These are phyloP conservation scores for Crithidia expoeki DNA, from an alignment of 208 protist species.

Conservation along the genomic window DNA sequence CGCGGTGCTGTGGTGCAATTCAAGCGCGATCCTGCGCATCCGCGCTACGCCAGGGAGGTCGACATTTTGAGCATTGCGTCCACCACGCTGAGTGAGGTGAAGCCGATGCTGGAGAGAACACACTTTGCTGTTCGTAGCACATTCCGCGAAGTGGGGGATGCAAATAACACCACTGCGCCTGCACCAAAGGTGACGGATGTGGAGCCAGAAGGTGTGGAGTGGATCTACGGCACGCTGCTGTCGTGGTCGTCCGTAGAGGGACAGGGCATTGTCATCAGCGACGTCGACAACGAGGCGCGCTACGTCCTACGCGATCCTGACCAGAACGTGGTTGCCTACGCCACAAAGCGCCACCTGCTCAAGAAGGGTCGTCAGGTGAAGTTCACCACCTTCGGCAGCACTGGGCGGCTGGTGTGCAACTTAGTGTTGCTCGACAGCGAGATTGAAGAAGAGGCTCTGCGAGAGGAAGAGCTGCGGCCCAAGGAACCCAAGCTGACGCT, in stretches of 20 bases:
- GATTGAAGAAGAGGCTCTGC: constrained; percentile 55
- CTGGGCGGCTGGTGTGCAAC: constrained; percentile 69
- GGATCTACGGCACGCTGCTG: constrained; percentile 68
- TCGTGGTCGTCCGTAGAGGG: constrained; percentile 76
- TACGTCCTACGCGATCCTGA: constrained; percentile 83
- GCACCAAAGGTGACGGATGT: constrained; percentile 3
- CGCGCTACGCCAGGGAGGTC: constrained; percentile 62
- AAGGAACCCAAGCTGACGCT: constrained; percentile 51
- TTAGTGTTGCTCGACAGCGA: constrained; percentile 71
- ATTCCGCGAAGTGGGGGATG: not conserved
- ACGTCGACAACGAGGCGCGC: constrained; percentile 42
- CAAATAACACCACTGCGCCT: not conserved
- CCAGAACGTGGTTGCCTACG: constrained; percentile 74
- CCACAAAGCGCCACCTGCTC: constrained; percentile 41
- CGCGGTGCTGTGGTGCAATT: constrained; percentile 88
- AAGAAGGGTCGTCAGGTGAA: constrained; percentile 73
- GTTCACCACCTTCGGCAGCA: constrained; percentile 73
- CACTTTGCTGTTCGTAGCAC: not conserved
- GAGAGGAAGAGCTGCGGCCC: constrained; percentile 51
- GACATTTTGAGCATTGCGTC: constrained; percentile 71
- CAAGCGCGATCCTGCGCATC: constrained; percentile 39
- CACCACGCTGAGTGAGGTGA: constrained; percentile 41
- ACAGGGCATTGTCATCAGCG: constrained; percentile 86
- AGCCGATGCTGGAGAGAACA: constrained; percentile 48
- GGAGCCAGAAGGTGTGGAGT: constrained; percentile 46